phyloP scores from a whole-genome alignment of 1,284 basidiomycete genomes.

The Rhodotorula sp. region DNA sequence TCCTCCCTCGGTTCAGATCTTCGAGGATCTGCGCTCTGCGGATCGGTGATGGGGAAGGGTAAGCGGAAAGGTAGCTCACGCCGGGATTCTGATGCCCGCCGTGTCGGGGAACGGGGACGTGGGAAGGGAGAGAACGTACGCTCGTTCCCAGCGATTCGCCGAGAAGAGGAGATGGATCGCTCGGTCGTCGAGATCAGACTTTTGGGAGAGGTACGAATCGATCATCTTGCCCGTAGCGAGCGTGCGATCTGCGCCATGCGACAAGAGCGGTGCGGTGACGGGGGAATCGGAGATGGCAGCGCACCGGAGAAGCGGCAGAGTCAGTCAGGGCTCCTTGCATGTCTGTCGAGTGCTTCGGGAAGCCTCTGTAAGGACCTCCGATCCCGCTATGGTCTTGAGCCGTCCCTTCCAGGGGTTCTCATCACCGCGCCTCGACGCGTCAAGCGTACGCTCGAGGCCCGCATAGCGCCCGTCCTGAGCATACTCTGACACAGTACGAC shows the following conservation, averaged over 20 bases:
- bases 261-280: not conserved
- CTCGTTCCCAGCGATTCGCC: constrained; percentile 94
- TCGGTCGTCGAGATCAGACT: constrained; percentile 82
- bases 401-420: not conserved
- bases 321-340: not conserved
- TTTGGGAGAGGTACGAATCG: constrained; percentile 78
- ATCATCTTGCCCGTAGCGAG: constrained; percentile 92
- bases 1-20: constrained; percentile 64
- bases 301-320: no score
- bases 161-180: constrained; percentile 93
- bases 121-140: constrained; percentile 57
- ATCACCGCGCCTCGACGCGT: constrained; percentile 4
- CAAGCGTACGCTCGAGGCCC: not conserved
- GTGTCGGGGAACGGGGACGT: not conserved
- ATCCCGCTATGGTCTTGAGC: not conserved
- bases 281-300: no score
- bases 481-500: not conserved
- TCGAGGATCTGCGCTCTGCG: constrained; percentile 64
- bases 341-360: not conserved
- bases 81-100: not conserved
- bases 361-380: not conserved
- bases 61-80: not conserved
- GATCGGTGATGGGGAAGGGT: no score
- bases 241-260: constrained; percentile 71
- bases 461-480: no score